These are phyloP conservation scores for Rhizopogon roseolus DNA, from an alignment of 768 basidiomycete species.

Conservation along the genomic window DNA sequence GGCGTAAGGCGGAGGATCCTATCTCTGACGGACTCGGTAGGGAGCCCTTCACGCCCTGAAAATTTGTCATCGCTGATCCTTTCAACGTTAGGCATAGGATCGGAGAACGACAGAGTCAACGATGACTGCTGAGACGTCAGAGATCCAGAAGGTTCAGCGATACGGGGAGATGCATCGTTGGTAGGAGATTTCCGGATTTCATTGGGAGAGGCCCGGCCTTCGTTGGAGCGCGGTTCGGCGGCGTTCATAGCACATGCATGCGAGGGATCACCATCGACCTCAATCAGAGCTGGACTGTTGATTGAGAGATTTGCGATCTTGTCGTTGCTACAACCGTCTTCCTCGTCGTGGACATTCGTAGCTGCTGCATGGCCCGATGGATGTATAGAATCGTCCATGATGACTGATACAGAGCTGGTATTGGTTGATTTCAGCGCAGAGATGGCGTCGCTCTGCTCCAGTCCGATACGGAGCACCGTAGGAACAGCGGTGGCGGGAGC, in stretches of 20 bases:
- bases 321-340: background rate
- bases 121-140: background rate
- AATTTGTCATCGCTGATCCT: constrained; percentile 1
- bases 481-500: constrained; percentile 46
- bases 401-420: background rate
- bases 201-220: background rate
- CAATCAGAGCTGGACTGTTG: no score
- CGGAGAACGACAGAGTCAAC: background rate
- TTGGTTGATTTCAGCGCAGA: no score
- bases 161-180: background rate
- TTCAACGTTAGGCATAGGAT: background rate
- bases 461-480: constrained; percentile 29
- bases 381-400: background rate
- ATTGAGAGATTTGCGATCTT: background rate
- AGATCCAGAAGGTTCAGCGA: background rate
- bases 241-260: background rate
- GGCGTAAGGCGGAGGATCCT: constrained; percentile 11
- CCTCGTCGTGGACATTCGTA: constrained; percentile 1
- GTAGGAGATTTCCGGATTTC: no score
- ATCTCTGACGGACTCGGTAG: constrained; percentile 4
- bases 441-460: background rate
- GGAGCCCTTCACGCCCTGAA: constrained; percentile 1
- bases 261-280: background rate
- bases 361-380: background rate
- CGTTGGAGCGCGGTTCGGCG: background rate